Percentiles rank a stretch among this genome's conserved stretches.
Evolutionary conservation across 305 asterid species (phyloP).

Genomic region (Fraxinus xanthoxyloides): DNA sequence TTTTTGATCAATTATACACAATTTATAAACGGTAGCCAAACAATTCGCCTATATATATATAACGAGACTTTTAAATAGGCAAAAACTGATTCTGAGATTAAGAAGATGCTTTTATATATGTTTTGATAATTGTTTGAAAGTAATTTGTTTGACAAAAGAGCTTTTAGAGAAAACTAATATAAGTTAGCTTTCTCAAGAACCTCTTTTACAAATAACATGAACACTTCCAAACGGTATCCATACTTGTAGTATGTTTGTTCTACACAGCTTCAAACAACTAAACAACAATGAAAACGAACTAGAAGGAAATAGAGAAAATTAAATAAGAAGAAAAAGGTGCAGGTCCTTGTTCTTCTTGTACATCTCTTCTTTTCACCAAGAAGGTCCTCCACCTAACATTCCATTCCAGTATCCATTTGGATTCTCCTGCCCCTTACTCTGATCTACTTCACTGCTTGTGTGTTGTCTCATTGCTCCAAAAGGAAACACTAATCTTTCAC

Average conservation of each 20-base stretch:
- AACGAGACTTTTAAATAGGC: too few relatives aligned
- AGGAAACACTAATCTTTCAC: constrained; percentile 50
- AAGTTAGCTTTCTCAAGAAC: neutral
- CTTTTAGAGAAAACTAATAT: neutral
- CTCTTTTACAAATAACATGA: neutral
- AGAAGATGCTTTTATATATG: too few relatives aligned
- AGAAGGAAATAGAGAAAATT: constrained; percentile 5
- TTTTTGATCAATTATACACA: too few relatives aligned
- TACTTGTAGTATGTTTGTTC: constrained; percentile 34
- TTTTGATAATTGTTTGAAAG: too few relatives aligned
- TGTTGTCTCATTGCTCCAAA: constrained; percentile 43
- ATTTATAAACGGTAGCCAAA: too few relatives aligned
- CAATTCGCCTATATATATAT: too few relatives aligned
- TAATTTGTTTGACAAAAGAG: too few relatives aligned
- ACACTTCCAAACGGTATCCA: neutral
- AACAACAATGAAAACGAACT: constrained; percentile 2
- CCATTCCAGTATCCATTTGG: constrained; percentile 72
- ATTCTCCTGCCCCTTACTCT: constrained; percentile 44
- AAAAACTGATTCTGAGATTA: too few relatives aligned
- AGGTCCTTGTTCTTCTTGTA: neutral
- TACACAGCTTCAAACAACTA: constrained; percentile 41
- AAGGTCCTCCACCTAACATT: constrained; percentile 55
- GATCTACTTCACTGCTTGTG: constrained; percentile 29
- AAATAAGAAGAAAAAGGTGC: neutral
- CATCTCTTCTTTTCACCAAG: constrained; percentile 40